Conservation (phyloP, 441 rosid genomes). For the Theobroma grandiflorum region DNA sequence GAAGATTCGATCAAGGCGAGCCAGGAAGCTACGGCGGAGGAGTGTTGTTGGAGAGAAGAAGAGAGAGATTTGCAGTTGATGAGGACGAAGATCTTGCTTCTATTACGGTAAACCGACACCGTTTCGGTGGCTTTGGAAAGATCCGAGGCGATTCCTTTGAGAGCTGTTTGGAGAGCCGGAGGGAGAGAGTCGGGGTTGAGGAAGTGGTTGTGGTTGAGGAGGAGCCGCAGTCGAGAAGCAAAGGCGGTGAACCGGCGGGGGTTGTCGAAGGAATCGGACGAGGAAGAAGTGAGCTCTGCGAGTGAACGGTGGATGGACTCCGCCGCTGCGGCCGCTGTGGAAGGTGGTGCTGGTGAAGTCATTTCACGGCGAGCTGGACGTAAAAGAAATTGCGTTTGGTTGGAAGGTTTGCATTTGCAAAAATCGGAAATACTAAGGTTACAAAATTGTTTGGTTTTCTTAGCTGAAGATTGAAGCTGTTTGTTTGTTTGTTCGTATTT, state of each 20-base stretch:
- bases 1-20: constrained; percentile 42
- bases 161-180: constrained; percentile 32
- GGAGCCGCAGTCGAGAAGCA: constrained; percentile 34
- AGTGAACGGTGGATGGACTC: constrained; percentile 42
- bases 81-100: constrained; percentile 47
- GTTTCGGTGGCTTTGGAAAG: constrained; percentile 35
- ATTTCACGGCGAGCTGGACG: constrained; percentile 17
- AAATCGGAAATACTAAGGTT: background rate
- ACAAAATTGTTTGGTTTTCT: background rate
- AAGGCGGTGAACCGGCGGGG: constrained; percentile 40
- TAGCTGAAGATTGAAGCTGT: background rate
- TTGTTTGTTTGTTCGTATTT: background rate
- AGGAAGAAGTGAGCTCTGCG: constrained; percentile 30
- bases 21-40: constrained; percentile 42
- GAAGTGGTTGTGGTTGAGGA: constrained; percentile 32
- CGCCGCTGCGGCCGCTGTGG: constrained; percentile 30
- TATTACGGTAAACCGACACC: constrained; percentile 27
- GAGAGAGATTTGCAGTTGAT: constrained; percentile 38
- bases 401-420: background rate
- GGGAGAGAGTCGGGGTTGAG: constrained; percentile 28
- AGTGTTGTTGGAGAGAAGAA: constrained; percentile 33
- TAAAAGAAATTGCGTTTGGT: background rate
- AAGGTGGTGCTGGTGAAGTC: constrained; percentile 29
- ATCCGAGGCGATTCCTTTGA: constrained; percentile 41
- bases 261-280: constrained; percentile 33